Base-by-base conservation (phyloP, 441 rosid species). In the Hypseocharis bilobata region DNA sequence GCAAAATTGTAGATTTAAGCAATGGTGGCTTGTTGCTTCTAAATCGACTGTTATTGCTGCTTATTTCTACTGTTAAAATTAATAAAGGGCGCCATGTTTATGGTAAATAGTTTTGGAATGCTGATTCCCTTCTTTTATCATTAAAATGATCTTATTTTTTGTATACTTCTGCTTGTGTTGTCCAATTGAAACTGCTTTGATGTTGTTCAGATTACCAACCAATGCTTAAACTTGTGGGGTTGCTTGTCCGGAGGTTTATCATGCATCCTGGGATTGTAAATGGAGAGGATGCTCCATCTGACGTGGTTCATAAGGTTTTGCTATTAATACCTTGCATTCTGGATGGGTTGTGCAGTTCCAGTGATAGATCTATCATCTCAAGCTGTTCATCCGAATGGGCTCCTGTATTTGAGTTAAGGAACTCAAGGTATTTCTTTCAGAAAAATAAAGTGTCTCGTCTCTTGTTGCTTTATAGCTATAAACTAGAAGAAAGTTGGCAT, bases 301-400 rank as follows among this genome's bases (percentile, higher is more conserved):
- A 77, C 72, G 75, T 85, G 61, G 59, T 89, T 38, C 88, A 85
- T 70, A 87, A 81, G 72, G 81, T 88, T 82, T 67, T 86, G 70
- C 84, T 78, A 63, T 84, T 94, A 67, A 80, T 89, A 82, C 74
- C 85, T 62, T 70, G 83, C 72, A 75, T 85, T 78, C 79, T 88
- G 60, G 79, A 87, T 60, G 83, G 84, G 55, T 79, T 83, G 20
- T 75, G 71, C 14, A 8, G 63, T 62, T 72, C 70, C 58, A 76
- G 72, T 76, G 80, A 84, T 65, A 51, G 62, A 63, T 75, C 79
- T 40, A 40, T 79, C 64, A 74, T 88, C 69, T 75, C 81, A 62
- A 28, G 47, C 55, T 77, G 85, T 75, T 66, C 80, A 20, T 64
- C 32, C 30, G 85, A 76, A 71, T 94, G 99, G 98, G 83, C 88